Base-by-base conservation (phyloP, 2,329 filamentous ascomycete genomes). In the Paraconiothyrium sp. region DNA sequence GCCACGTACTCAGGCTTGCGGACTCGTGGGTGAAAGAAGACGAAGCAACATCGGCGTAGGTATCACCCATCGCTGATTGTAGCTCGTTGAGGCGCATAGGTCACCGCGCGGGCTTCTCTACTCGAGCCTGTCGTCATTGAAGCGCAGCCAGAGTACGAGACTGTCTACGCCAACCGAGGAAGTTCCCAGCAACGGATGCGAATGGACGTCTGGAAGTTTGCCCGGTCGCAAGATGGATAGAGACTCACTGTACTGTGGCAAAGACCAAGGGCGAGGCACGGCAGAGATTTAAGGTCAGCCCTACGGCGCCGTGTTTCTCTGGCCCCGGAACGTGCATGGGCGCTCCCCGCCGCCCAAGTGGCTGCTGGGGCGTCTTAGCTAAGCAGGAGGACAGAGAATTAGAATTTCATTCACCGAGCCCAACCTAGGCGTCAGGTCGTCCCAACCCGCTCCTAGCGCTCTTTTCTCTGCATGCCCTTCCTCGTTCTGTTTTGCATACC, bases 391-490 rank as follows among this genome's bases (percentile, higher is more conserved):
- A n/a, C 48, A 51, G 48, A 51, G 48, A 56, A 56, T 14, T 24
- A 44, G 46, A 39, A 47, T 56, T 55, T 55, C 37, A 54, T 43
- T 51, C 48, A 51, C 51, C 49, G 49, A 54, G 51, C 51, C 51
- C 51, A 54, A 54, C 50, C n/a, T 30, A 43, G 41, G 50, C 49
- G 27, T 35, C 16, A 22, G 30, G 51, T 39, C 22, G 51, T n/a
- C 39, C 54, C 54, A 27, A 47, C 27, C 43, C 52, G 54, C 54
- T 24, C 24, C 22, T 30, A n/a, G 37, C 43, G 43, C 43, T 47
- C 16, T 35, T 46, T 47, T 43, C 32, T 32, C 35, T 51, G 16
- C 43, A 46, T 41, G 7, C n/a, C n/a, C 39, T 41, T 41, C 39
- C 39, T 41, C 39, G 43, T 37, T 14, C 43, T 30, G 13, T 39